Conservation (phyloP, 768 basidiomycete genomes). For the Coprinopsis marcescibilis region DNA sequence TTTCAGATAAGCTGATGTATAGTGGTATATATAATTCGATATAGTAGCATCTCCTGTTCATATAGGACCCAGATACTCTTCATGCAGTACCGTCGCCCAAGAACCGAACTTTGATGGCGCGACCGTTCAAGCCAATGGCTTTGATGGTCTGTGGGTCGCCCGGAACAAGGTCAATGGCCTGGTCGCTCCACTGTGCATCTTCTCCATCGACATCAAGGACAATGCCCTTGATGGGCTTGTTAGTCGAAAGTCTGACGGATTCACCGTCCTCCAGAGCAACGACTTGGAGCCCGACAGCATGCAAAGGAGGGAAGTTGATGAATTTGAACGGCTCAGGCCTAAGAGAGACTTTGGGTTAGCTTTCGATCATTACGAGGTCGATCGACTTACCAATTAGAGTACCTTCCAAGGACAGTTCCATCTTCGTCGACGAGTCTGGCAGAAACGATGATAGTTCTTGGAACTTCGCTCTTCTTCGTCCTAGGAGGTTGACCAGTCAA, state of each 20-base stretch:
- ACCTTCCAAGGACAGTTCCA: conserved; percentile 59
- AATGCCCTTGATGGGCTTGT: conserved; percentile 81
- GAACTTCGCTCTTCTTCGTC: conserved; percentile 56
- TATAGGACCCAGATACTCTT: conserved; percentile 14
- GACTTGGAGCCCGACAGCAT: conserved; percentile 55
- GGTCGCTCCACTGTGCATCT: conserved; percentile 78
- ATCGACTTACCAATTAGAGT: conserved; percentile 64
- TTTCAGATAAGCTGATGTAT: too few relatives aligned
- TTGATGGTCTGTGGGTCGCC: conserved; percentile 70
- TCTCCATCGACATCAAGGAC: conserved; percentile 74
- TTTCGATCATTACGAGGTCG: not conserved
- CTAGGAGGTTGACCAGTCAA: conserved; percentile 73
- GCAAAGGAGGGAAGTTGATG: conserved; percentile 67
- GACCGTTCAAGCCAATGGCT: conserved; percentile 61
- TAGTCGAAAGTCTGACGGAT: conserved; percentile 47
- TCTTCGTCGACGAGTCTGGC: conserved; percentile 56
- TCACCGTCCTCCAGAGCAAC: conserved; percentile 48
- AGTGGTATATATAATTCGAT: not conserved
- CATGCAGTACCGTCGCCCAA: conserved; percentile 73
- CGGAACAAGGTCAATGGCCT: conserved; percentile 87
- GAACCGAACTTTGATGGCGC: conserved; percentile 59
- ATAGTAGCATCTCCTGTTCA: not conserved
- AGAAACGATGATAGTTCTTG: conserved; percentile 64
- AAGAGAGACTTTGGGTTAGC: conserved; percentile 8
- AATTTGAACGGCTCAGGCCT: conserved; percentile 98